Conservation (phyloP, 2,329 filamentous ascomycete genomes). For the Aspergillus sp. region DNA sequence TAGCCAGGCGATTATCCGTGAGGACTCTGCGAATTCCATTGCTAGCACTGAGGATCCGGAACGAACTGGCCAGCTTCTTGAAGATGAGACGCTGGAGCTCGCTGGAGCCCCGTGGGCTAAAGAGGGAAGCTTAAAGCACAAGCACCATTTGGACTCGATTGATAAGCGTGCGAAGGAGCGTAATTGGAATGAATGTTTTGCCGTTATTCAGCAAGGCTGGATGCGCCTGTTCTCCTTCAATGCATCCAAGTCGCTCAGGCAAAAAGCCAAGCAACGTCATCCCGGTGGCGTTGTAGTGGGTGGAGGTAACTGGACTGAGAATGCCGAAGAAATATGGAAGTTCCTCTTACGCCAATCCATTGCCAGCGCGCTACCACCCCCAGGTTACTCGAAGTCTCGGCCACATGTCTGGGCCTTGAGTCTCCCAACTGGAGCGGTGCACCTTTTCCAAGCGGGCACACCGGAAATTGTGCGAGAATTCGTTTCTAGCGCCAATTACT, state of each 20-base stretch:
- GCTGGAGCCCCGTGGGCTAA: constrained; percentile 97
- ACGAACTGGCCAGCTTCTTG: constrained; percentile 66
- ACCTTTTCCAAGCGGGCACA: constrained; percentile 97
- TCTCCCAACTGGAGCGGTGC: constrained; percentile 87
- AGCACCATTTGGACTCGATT: constrained; percentile 87
- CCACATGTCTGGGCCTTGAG: constrained; percentile 94
- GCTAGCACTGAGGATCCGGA: constrained; percentile 60
- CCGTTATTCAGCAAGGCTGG: constrained; percentile 91
- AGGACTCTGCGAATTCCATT: constrained; percentile 59
- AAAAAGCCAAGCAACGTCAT: constrained; percentile 59
- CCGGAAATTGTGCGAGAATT: constrained; percentile 94
- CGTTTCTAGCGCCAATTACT: constrained; percentile 93
- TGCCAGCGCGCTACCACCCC: constrained; percentile 82
- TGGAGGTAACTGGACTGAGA: constrained; percentile 97
- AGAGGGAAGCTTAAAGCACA: constrained; percentile 92
- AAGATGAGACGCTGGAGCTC: constrained; percentile 89
- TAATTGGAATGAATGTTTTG: constrained; percentile 93
- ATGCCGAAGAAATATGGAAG: constrained; percentile 82
- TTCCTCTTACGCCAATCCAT: constrained; percentile 90
- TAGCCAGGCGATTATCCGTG: constrained; percentile 93
- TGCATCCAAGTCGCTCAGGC: constrained; percentile 68
- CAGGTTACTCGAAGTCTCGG: constrained; percentile 86
- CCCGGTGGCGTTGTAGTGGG: constrained; percentile 72
- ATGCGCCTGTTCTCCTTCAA: constrained; percentile 94
- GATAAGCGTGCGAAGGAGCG: constrained; percentile 93